These are phyloP conservation scores for Calonectria fujianensis DNA, from an alignment of 2,329 filamentous ascomycete genomes.

Conservation along the genomic window DNA sequence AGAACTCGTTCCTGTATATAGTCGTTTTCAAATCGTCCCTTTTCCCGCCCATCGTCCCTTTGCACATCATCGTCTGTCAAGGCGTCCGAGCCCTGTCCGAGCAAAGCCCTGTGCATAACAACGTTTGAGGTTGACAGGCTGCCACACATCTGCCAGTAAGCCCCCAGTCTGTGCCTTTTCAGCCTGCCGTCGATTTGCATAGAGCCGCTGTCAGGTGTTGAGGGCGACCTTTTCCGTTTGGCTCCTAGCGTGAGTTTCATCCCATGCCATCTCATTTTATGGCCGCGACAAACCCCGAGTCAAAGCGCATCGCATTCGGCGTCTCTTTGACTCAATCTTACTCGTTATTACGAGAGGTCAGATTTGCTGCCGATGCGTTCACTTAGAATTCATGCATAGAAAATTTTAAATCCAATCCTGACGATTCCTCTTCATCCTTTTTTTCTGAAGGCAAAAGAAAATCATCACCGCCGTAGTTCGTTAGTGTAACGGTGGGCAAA, in stretches of 20 bases:
- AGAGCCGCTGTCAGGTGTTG: neutral
- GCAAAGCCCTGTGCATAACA: constrained; percentile 16
- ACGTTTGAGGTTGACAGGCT: neutral
- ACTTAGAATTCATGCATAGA: neutral
- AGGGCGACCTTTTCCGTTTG: neutral
- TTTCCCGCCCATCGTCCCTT: neutral
- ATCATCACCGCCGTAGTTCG: neutral
- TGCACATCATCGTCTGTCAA: neutral
- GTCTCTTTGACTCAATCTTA: neutral
- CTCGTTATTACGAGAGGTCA: neutral
- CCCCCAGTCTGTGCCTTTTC: neutral
- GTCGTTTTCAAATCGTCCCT: neutral
- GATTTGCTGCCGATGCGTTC: neutral
- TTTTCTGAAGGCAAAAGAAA: neutral
- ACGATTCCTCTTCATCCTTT: neutral
- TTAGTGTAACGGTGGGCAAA: neutral
- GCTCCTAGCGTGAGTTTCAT: constrained; percentile 15
- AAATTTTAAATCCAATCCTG: neutral
- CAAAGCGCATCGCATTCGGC: neutral
- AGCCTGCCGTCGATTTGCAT: neutral
- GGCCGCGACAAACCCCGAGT: neutral
- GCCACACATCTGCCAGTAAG: neutral
- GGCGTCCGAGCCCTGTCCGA: constrained; percentile 7
- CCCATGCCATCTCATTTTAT: constrained; percentile 26
- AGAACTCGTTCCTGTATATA: constrained; percentile 4